Base-by-base conservation (phyloP, 805 yeast genomes). In the Sugiyamaella smithiae region DNA sequence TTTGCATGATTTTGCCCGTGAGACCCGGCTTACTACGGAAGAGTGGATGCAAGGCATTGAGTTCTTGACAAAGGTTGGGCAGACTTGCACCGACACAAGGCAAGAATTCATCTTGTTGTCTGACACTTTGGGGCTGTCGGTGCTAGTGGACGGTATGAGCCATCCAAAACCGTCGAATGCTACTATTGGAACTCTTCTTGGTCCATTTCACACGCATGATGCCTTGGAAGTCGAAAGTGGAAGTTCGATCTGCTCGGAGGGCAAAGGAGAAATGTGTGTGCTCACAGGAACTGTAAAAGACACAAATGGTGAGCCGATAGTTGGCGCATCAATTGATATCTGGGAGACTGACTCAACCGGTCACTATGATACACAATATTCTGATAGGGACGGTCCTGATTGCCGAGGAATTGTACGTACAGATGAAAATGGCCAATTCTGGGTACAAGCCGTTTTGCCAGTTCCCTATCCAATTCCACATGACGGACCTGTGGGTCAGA, bases 341-440 rank as follows among this genome's bases (percentile, higher is more conserved):
- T 67, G 71, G 71, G 69, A 67, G 36, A 67, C 70, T 53, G 71
- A 67, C 42, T 63, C 66, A 28, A 67, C 67, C 40, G 71, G 71
- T 2, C 60, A 66, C 19, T 67, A 67, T 46, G 71, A 67, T 29
- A 66, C 64, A 32, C 71, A 67, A 45, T 51, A 55, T 45, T 50
- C 46, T 11, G 69, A 66, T 45, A 64, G 67, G n/a, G 68, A 61
- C 20, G 68, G 64, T 38, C 68, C 68, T 11, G 69, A 67, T 24
- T 55, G 65, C 43, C 58, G 71, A 46, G 71, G 71, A 11, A 64
- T 66, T 25, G 59, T 61, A 54, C 50, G 48, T 46, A 56, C 70
- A 2, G 62, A 60, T 42, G 41, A 45, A 12, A 53, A 57, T 22
- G 69, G 71, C 6, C 45, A 52, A 26, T 67, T 59, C 50, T 48